A percentile compares a stretch with the other conserved stretches of the same genome.
These are phyloP conservation scores for Daedaleopsis nitida DNA, from an alignment of 768 basidiomycete genomes.

Conservation along the genomic window DNA sequence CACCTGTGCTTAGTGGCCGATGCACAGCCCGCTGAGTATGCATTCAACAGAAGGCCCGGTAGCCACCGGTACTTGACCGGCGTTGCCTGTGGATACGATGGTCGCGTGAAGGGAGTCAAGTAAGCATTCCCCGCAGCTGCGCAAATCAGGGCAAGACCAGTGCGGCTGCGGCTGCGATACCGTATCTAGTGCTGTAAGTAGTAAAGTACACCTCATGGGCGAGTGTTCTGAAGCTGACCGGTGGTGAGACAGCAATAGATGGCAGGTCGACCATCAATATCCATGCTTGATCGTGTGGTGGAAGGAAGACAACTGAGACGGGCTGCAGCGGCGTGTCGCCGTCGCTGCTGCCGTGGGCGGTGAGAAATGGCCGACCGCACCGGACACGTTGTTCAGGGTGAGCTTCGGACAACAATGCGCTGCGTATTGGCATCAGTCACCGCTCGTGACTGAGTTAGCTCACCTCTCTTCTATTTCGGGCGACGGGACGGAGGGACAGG, in stretches of 20 bases:
- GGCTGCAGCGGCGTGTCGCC: slow-evolving; percentile 5
- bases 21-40: not conserved
- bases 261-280: too few species aligned
- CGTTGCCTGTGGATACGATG: not conserved
- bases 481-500: not conserved
- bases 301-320: not conserved
- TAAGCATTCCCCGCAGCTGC: not conserved
- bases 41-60: not conserved
- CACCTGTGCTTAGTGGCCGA: too few species aligned
- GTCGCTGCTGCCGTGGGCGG: slow-evolving; percentile 4
- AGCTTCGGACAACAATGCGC: not conserved
- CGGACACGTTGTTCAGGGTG: slow-evolving; percentile 19
- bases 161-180: too few species aligned
- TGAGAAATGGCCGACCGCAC: slow-evolving; percentile 13
- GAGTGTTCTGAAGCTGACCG: too few species aligned
- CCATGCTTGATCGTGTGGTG: too few species aligned
- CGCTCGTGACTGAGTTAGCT: not conserved
- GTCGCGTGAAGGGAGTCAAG: not conserved
- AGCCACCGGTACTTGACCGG: not conserved
- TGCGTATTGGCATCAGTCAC: slow-evolving; percentile 16
- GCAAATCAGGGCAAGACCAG: not conserved
- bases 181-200: too few species aligned
- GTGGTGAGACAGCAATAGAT: too few species aligned
- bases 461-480: not conserved
- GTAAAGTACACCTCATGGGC: too few species aligned